Percentiles rank a stretch among this genome's conserved stretches.
These are phyloP conservation scores for Ensete glaucum DNA, from an alignment of 176 grass and related monocot species.

Conservation along the genomic window DNA sequence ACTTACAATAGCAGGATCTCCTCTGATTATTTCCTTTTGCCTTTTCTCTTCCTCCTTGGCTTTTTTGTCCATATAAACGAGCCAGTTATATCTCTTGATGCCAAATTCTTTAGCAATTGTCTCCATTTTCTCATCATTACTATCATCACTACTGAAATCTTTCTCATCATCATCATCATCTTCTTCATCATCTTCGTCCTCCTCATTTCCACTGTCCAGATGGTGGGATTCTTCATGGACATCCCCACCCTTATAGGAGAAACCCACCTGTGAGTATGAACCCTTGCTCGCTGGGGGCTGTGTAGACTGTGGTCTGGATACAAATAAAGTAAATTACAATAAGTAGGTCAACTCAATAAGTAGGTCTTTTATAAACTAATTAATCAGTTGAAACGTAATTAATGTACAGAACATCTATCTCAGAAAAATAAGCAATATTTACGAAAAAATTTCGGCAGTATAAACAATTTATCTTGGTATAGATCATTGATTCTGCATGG, in stretches of 20 bases:
- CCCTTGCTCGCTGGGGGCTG: conserved; percentile 77
- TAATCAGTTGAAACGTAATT: too few relatives aligned
- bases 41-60: conserved; percentile 88
- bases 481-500: too few relatives aligned
- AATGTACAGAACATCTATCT: too few relatives aligned
- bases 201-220: conserved; percentile 62
- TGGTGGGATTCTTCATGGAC: conserved; percentile 56
- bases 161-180: conserved; percentile 56
- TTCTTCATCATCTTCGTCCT: conserved; percentile 80
- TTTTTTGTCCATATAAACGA: conserved; percentile 96
- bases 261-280: conserved; percentile 92
- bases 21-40: conserved; percentile 93
- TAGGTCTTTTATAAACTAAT: background rate
- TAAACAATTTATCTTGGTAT: too few relatives aligned
- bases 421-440: too few relatives aligned
- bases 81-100: conserved; percentile 92
- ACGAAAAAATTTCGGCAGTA: too few relatives aligned
- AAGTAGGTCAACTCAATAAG: conserved; percentile 11
- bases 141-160: conserved; percentile 96
- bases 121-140: conserved; percentile 90
- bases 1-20: conserved; percentile 89
- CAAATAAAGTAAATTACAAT: conserved; percentile 2
- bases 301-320: conserved; percentile 53
- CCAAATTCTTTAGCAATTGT: conserved; percentile 94
- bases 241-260: conserved; percentile 78